A percentile compares a stretch with the other conserved stretches of the same genome.
Evolutionary conservation across 805 yeast species (phyloP).

Genomic region (Candida lessepsii): DNA sequence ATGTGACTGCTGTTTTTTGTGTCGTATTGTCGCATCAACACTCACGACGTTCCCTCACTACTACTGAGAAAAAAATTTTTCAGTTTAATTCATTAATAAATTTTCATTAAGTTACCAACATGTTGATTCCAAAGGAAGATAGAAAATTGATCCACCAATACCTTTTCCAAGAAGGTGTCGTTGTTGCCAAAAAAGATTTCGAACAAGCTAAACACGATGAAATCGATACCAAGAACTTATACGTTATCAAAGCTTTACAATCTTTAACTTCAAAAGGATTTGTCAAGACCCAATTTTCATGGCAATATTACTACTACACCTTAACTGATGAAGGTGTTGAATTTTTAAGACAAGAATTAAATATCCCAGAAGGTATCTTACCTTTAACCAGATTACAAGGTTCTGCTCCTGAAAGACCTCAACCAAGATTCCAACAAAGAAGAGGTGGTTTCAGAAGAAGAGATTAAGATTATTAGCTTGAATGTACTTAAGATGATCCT

Average conservation of each 20-base stretch:
- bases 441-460: conserved; percentile 62
- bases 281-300: conserved; percentile 99
- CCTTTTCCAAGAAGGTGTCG: conserved; percentile 99
- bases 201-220: conserved; percentile 97
- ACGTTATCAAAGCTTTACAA: conserved; percentile 97
- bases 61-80: conserved; percentile 12
- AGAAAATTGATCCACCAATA: conserved; percentile 99
- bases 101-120: conserved; percentile 29
- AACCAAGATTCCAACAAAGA: conserved; percentile 43
- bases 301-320: conserved; percentile 99
- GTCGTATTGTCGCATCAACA: background rate
- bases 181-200: conserved; percentile 99
- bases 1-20: background rate
- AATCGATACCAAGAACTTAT: conserved; percentile 96
- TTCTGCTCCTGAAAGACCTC: conserved; percentile 80
- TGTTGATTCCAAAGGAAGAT: conserved; percentile 99
- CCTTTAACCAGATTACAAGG: conserved; percentile 97
- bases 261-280: conserved; percentile 97
- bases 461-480: conserved; percentile 31
- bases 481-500: too few species aligned
- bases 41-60: conserved; percentile 4
- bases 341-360: conserved; percentile 95
- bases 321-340: conserved; percentile 99
- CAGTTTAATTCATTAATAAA: conserved; percentile 12
- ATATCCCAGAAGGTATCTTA: conserved; percentile 97